Base-by-base conservation (phyloP, 2,329 filamentous ascomycete genomes). In the Neophaeococcomyces mojaviensis region DNA sequence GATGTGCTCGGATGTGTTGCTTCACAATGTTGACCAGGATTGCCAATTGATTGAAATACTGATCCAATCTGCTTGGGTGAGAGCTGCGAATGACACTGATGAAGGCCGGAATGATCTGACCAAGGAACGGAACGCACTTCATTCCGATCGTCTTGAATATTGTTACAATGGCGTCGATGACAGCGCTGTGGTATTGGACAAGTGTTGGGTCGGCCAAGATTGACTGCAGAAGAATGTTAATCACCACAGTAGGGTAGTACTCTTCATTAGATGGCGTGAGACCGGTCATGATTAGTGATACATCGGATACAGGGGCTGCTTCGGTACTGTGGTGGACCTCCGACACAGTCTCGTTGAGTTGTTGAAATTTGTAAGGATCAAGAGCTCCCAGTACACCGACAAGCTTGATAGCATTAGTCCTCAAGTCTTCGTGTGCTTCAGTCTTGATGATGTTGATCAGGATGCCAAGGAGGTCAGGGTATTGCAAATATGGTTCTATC, bases 91-190 rank as follows among this genome's bases (percentile, higher is more conserved):
- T 95, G 46, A 98, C 90, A 13, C 80, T 75, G 34, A 98, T 76
- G 60, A 98, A 98, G 0, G 88, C 92, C 0, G 94, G 92, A 26
- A 98, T 86, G 50, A 98, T 96, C 50, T 92, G 84, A 50, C 86
- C 85, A 1, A 98, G 78, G 65, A 97, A 98, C 0, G 88, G 86
- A 7, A 98, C 90, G 62, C 92, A 98, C 63, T 97, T 95, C 57
- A 98, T 70, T 2, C 92, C 92, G 50, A 98, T 76, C 0, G 94
- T 98, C 57, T 92, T 86, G 68, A 98, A 98, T 49, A 98, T 98
- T 57, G 88, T 95, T 82, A 98, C 97, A 58, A 98, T 94, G 4
- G 92, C 92, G 63, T 97, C 92, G 42, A 98, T 92, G 12, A 97
- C 90, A 9, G 84, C 81, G 3, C 88, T 90, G 59, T 98, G 94